These are phyloP conservation scores for Penicillium sp. DNA, from an alignment of 2,329 filamentous ascomycete genomes.

Conservation along the genomic window DNA sequence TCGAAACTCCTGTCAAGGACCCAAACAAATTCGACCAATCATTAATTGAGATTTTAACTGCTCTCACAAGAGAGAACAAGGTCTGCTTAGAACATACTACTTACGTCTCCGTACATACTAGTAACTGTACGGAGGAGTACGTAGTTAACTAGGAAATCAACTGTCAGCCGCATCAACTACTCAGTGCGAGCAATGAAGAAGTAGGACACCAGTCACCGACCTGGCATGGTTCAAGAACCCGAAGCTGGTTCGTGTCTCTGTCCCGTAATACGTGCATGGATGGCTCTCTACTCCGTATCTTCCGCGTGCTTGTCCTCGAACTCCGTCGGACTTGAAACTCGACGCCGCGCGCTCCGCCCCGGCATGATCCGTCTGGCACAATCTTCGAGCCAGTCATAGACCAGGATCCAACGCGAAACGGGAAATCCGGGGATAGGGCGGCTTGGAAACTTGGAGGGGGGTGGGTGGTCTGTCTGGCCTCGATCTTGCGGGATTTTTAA, in stretches of 20 bases:
- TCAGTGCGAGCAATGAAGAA: slow-evolving; percentile 6
- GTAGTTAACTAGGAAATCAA: too few species aligned
- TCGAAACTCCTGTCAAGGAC: not conserved
- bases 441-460: slow-evolving; percentile 1
- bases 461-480: not conserved
- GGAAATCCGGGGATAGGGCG: slow-evolving; percentile 6
- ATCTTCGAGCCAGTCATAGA: not conserved
- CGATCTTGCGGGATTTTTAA: slow-evolving; percentile 4
- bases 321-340: not conserved
- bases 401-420: not conserved
- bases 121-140: too few species aligned
- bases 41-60: not conserved
- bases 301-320: not conserved
- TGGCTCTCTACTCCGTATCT: not conserved
- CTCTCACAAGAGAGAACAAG: not conserved
- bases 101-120: too few species aligned
- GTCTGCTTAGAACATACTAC: too few species aligned
- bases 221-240: slow-evolving; percentile 18
- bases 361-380: slow-evolving; percentile 3
- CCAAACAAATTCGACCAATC: not conserved
- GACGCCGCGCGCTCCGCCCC: not conserved
- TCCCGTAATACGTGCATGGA: not conserved
- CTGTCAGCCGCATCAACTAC: not conserved
- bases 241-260: slow-evolving; percentile 3
- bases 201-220: slow-evolving; percentile 16